Conservation (phyloP, 345 rosid species). For the Citrus maxima region DNA sequence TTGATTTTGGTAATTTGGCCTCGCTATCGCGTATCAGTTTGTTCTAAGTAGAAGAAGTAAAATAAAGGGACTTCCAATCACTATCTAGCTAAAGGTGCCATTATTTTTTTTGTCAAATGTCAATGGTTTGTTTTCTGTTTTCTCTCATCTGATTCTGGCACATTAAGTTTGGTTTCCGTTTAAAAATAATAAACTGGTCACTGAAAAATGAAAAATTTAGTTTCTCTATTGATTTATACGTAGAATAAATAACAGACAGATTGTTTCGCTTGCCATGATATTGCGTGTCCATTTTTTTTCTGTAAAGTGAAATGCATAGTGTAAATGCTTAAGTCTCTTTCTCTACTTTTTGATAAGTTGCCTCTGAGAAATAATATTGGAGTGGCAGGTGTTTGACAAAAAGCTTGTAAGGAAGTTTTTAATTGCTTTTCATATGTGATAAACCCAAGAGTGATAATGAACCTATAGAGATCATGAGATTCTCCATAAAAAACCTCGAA, state of each 20-base stretch:
- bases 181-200: not conserved
- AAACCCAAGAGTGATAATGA: not conserved
- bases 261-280: not conserved
- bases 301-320: too few relatives aligned
- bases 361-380: not conserved
- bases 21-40: too few relatives aligned
- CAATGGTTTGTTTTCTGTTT: not conserved
- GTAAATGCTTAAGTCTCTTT: not conserved
- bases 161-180: not conserved
- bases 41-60: not conserved
- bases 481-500: not conserved
- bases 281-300: not conserved
- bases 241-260: not conserved
- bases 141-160: not conserved
- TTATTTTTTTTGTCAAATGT: too few relatives aligned
- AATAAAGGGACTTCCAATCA: too few relatives aligned
- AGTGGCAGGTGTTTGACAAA: too few relatives aligned
- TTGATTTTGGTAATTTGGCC: too few relatives aligned
- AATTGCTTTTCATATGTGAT: not conserved
- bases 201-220: not conserved
- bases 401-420: not conserved
- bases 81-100: too few relatives aligned
- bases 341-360: not conserved
- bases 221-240: not conserved
- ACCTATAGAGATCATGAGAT: not conserved